Conservation (phyloP, 1,284 basidiomycete genomes). For the Heterobasidion irregulare region DNA sequence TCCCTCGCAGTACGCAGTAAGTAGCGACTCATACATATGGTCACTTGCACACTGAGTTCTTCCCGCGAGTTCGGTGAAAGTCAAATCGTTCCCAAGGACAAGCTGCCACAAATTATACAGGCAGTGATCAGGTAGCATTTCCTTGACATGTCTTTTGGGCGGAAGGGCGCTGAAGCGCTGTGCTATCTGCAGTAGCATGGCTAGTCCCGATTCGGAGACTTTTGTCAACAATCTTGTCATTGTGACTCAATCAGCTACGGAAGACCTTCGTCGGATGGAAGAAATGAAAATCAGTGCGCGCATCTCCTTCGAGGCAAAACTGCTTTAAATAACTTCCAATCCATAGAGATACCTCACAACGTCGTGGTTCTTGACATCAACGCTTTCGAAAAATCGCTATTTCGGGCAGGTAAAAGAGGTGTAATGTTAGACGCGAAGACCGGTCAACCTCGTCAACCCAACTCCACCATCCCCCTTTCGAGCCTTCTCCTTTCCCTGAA, state of each 20-base stretch:
- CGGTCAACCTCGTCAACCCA: constrained; percentile 36
- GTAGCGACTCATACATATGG: constrained; percentile 16
- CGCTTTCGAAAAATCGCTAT: constrained; percentile 52
- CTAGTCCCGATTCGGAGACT: constrained; percentile 73
- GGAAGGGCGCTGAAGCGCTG: neutral
- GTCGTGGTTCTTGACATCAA: constrained; percentile 64
- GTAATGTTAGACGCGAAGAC: constrained; percentile 50
- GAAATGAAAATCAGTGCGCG: constrained; percentile 70
- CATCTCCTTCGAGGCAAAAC: constrained; percentile 5
- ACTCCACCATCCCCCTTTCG: constrained; percentile 45
- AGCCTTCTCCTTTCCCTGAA: constrained; percentile 46
- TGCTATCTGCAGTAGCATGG: constrained; percentile 44
- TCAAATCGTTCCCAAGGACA: constrained; percentile 59
- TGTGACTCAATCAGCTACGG: constrained; percentile 57
- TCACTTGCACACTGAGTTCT: constrained; percentile 13
- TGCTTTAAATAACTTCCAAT: neutral
- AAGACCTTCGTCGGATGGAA: constrained; percentile 51
- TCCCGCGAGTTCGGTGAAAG: constrained; percentile 64
- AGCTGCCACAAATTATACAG: constrained; percentile 65
- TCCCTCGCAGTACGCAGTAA: constrained; percentile 52
- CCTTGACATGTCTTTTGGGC: neutral
- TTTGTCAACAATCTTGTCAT: constrained; percentile 67
- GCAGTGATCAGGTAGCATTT: constrained; percentile 58
- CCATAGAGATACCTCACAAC: constrained; percentile 64
- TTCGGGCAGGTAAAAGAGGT: constrained; percentile 44